Percentiles rank a stretch among this genome's conserved stretches.
Evolutionary conservation across 345 rosid species (phyloP).

Genomic region (Hirschfeldia incana): DNA sequence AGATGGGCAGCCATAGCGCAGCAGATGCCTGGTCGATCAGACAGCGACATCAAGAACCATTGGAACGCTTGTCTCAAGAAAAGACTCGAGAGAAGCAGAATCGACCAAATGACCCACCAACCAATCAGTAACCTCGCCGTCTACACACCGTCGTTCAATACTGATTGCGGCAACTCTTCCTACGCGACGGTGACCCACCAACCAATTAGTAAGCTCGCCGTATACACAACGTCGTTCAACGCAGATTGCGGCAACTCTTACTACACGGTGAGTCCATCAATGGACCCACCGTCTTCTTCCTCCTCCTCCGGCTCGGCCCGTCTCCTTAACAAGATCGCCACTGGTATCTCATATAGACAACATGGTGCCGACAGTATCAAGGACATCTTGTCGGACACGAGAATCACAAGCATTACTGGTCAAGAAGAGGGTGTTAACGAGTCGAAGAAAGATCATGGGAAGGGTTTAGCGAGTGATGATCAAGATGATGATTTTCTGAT

Average conservation of each 20-base stretch:
- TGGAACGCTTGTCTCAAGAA: constrained; percentile 43
- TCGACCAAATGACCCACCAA: constrained; percentile 36
- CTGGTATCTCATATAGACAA: constrained; percentile 30
- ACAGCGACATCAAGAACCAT: constrained; percentile 40
- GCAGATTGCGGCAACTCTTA: constrained; percentile 4
- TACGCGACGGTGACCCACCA: constrained; percentile 13
- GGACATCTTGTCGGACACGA: constrained; percentile 9
- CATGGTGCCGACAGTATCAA: constrained; percentile 28
- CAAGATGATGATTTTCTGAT: constrained; percentile 3
- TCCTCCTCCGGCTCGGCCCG: constrained; percentile 15
- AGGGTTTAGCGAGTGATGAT: constrained; percentile 1
- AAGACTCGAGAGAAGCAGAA: constrained; percentile 32
- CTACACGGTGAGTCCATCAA: not conserved
- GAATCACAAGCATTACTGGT: not conserved
- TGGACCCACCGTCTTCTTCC: not conserved
- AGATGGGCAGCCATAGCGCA: constrained; percentile 40
- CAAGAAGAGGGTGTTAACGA: not conserved
- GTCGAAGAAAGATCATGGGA: constrained; percentile 4
- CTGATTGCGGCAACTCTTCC: no score
- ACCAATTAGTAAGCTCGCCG: constrained; percentile 20
- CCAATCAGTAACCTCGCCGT: constrained; percentile 25
- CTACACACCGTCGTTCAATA: not conserved
- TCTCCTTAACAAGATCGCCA: constrained; percentile 34
- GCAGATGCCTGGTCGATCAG: constrained; percentile 35
- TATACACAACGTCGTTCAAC: constrained; percentile 3